Percentiles rank a stretch among this genome's conserved stretches.
phyloP scores from a whole-genome alignment of 176 grass and related monocot genomes.

The Bonia amplexicaulis region DNA sequence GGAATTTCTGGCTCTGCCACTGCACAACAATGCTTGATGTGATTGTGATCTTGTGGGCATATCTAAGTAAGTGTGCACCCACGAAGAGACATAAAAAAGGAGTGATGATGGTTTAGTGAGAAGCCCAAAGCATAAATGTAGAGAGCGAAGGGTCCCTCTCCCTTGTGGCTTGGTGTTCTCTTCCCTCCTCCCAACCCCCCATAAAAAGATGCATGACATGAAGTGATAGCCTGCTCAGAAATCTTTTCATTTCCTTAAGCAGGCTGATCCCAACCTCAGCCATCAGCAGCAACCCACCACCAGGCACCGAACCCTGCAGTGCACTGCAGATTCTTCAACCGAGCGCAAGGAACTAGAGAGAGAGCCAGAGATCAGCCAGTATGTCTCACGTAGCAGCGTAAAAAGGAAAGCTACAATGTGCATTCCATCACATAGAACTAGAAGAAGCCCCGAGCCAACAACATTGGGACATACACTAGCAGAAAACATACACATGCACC shows the following conservation, averaged over 20 bases:
- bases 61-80: not conserved
- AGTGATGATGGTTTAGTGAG: slow-evolving; percentile 26
- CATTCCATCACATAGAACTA: slow-evolving; percentile 2
- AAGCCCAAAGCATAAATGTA: not conserved
- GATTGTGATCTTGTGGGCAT: not conserved
- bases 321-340: slow-evolving; percentile 24
- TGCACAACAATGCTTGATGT: not conserved
- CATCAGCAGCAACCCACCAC: not conserved
- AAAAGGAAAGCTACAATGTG: slow-evolving; percentile 22
- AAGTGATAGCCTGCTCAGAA: slow-evolving; percentile 29
- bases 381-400: not conserved
- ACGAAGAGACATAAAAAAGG: slow-evolving; percentile 17
- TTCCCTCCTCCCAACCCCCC: not conserved
- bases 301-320: not conserved
- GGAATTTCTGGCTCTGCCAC: not conserved
- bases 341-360: not conserved
- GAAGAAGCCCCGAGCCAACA: not conserved
- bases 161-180: not conserved
- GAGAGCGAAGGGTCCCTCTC: not conserved
- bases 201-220: slow-evolving; percentile 39
- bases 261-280: not conserved
- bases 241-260: slow-evolving; percentile 31
- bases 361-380: not conserved
- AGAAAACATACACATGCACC: not conserved
- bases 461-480: not conserved